Percentiles rank a stretch among this genome's conserved stretches.
Conservation (phyloP, 73 alveolate species). For the Tetrahymena malaccensis region DNA sequence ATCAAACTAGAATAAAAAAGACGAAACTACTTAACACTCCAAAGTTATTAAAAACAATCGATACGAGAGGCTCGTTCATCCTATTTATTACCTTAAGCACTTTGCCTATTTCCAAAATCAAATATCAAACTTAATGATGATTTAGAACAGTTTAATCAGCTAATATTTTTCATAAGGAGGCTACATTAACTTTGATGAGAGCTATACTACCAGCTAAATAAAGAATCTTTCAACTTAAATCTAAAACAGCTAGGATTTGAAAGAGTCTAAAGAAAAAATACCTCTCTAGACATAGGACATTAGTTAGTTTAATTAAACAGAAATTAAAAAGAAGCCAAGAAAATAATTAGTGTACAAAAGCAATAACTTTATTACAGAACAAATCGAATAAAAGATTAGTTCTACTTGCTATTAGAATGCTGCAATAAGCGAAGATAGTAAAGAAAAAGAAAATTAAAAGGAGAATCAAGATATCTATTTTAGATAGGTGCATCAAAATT, state of each 20-base stretch:
- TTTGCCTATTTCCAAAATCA: too few species aligned
- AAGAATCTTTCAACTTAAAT: too few species aligned
- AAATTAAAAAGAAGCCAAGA: background rate
- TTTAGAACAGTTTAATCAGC: too few species aligned
- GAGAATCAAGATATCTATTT: background rate
- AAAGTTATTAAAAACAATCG: too few species aligned
- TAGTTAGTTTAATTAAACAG: too few species aligned
- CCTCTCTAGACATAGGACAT: background rate
- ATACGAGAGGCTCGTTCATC: background rate
- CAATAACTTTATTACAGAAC: background rate
- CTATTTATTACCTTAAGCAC: background rate
- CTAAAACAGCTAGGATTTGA: background rate
- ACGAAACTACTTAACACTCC: background rate
- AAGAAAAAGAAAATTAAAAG: background rate
- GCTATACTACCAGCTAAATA: background rate
- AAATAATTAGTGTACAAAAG: too few species aligned
- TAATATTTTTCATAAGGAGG: background rate
- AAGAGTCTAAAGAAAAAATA: background rate
- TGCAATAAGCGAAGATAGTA: background rate
- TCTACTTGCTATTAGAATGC: background rate
- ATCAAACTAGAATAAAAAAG: too few species aligned
- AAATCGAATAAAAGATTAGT: background rate
- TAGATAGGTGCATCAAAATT: too few species aligned
- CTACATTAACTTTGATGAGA: background rate
- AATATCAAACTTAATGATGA: background rate